Base-by-base conservation (phyloP, 2,329 filamentous ascomycete species). In the Alternaria angustiovoidea region DNA sequence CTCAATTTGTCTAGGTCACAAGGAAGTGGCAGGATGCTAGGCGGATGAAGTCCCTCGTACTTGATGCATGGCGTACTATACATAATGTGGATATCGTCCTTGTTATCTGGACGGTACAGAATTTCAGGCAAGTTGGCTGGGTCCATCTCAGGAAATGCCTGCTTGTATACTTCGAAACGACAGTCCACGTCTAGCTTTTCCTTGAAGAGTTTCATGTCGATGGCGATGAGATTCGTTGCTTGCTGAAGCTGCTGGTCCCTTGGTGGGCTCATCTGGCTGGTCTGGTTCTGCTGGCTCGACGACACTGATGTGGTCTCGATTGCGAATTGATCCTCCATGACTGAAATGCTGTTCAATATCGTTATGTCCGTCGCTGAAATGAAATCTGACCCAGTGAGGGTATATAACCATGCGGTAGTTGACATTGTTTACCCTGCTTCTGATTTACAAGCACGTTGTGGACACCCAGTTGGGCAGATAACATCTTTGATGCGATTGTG, bases 131-230 rank as follows among this genome's bases (percentile, higher is more conserved):
- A 7, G 18, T 20, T 41, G 4, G n/a, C 38, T 18, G 14, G 24
- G 18, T 48, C 34, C 43, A 55, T 55, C 16, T 55, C 52, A 7
- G 32, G 43, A 2, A 55, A 55, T 4, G 53, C 43, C n/a, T 34
- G n/a, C 34, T 41, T 47, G 18, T 48, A 48, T 18, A 55, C 9
- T n/a, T n/a, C 18, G 2, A 55, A 28, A 11, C 53, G 43, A 5
- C 46, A 22, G 12, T 48, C 43, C 7, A 38, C 7, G 24, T n/a
- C 43, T 30, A 34, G 34, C 38, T 41, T 41, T 41, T 41, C 38
- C 9, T 41, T 41, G 38, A 41, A 41, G 38, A 41, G 38, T 8
- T 41, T 41, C 38, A 41, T 48, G 12, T 32, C 14, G 9, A 55
- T 36, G n/a, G 34, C 43, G n/a, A 48, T 39, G 22, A n/a, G 38